phyloP scores from a whole-genome alignment of 129 eudicot genomes.

The Centrapalus pauciflorus region DNA sequence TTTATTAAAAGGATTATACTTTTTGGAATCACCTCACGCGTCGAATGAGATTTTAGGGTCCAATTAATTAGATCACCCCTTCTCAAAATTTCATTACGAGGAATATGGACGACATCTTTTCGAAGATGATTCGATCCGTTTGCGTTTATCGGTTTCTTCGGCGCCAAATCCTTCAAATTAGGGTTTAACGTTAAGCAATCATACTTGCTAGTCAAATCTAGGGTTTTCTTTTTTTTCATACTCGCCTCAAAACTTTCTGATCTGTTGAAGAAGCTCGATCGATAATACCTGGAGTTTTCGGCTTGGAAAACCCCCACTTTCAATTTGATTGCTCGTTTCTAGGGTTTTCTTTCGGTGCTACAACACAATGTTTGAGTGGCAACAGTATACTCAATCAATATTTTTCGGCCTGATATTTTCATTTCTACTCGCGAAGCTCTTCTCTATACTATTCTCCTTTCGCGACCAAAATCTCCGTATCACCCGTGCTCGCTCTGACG shows the following conservation, averaged over 20 bases:
- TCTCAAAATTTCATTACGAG: too few relatives aligned
- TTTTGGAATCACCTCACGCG: too few relatives aligned
- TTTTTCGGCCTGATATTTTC: slow-evolving; percentile 67
- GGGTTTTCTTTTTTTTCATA: background rate
- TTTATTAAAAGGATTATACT: too few relatives aligned
- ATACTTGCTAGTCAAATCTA: background rate
- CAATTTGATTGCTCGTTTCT: background rate
- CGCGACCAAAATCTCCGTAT: slow-evolving; percentile 45
- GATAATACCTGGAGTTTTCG: background rate
- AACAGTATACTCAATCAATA: slow-evolving; percentile 53
- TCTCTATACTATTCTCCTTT: slow-evolving; percentile 65
- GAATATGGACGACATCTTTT: too few relatives aligned
- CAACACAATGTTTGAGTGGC: slow-evolving; percentile 55
- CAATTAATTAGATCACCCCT: too few relatives aligned
- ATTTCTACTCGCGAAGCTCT: slow-evolving; percentile 78
- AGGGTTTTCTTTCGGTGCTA: background rate
- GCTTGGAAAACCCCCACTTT: background rate
- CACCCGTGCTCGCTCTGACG: slow-evolving; percentile 22
- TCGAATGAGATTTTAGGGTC: too few relatives aligned
- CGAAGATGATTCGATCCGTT: too few relatives aligned
- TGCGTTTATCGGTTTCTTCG: background rate
- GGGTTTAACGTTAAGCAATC: slow-evolving; percentile 15
- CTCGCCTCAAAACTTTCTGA: background rate
- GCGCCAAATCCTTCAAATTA: background rate
- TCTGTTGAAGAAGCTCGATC: slow-evolving; percentile 4